Conservation (phyloP, 257 asterid genomes). For the Solanum etuberosum region DNA sequence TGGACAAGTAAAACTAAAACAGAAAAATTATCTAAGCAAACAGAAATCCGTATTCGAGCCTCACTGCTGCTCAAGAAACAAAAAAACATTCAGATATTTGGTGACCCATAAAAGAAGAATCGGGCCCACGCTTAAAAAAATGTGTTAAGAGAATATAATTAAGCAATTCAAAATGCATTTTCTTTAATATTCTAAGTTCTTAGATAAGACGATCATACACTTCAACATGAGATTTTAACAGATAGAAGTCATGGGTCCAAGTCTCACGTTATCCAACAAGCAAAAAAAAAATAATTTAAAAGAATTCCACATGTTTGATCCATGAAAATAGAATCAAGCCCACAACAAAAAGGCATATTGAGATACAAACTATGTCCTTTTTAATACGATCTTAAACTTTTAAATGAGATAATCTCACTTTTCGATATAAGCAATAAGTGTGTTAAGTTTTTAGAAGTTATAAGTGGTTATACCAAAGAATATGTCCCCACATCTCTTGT, state of each 20-base stretch:
- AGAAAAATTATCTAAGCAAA: not conserved
- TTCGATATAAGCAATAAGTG: not conserved
- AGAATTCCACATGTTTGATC: not conserved
- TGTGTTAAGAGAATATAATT: not conserved
- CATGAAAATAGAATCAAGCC: not conserved
- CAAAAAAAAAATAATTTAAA: not conserved
- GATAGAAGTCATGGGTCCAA: not conserved
- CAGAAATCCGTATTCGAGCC: not conserved
- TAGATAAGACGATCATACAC: not conserved
- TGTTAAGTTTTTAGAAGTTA: not conserved
- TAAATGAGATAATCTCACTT: not conserved
- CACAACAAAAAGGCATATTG: not conserved
- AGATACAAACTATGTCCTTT: accelerated
- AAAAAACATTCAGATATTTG: not conserved
- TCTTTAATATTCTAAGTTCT: not conserved
- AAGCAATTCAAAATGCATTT: not conserved
- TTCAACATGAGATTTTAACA: not conserved
- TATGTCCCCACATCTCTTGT: conserved; percentile 18
- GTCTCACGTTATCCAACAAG: not conserved
- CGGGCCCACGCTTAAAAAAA: not conserved
- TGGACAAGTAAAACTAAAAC: not conserved
- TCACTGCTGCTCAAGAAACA: not conserved
- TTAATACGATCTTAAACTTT: not conserved
- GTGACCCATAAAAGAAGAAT: not conserved
- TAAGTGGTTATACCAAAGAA: conserved; percentile 19